Base-by-base conservation (phyloP, 768 basidiomycete species). In the Russula ochroleuca region DNA sequence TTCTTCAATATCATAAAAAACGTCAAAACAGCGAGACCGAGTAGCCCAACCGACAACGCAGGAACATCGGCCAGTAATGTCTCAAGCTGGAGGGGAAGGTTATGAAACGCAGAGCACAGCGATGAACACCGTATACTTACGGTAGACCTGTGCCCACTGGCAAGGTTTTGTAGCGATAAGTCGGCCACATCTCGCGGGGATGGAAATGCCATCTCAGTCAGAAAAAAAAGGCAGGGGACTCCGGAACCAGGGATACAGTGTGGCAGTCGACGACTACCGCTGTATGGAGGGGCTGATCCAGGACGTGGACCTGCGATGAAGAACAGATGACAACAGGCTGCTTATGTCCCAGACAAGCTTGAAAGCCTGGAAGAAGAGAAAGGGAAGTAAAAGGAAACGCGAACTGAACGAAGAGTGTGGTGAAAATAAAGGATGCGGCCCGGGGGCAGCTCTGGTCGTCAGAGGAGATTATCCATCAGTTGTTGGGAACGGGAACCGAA, bases 1-100 rank as follows among this genome's bases (percentile, higher is more conserved):
- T 68, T 70, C 40, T 68, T 62, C 61, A 70, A 48, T 23, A 69
- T 59, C 33, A 72, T 60, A 56, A 73, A 68, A 61, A 72, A 71
- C 11, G 72, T 69, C 17, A 73, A 55, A 11, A 68, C 65, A 7
- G 68, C 73, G 64, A 74, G 69, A 31, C 65, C 72, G 11, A 74
- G 59, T 17, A 74, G 55, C 35, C 73, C 73, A 35, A 73, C 57
- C 21, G 71, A 67, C 31, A 74, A 63, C 37, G 70, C 66, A 38
- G 73, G 73, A 14, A 73, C 63, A 55, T 74, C 72, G 25, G 69
- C 54, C 7, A 74, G 63, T n/a, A 73, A 25, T 25, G 40, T 31
- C 23, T 67, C 64, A n/a, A 72, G 13, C 70, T 72, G 47, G 8
- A 25, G 19, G 35, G 11, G 41, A 21, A 23, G 9, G 28, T 28